Percentiles rank a stretch among this genome's conserved stretches.
phyloP scores from a whole-genome alignment of 2,329 filamentous ascomycete species.

The Amesomyces nigricolor region DNA sequence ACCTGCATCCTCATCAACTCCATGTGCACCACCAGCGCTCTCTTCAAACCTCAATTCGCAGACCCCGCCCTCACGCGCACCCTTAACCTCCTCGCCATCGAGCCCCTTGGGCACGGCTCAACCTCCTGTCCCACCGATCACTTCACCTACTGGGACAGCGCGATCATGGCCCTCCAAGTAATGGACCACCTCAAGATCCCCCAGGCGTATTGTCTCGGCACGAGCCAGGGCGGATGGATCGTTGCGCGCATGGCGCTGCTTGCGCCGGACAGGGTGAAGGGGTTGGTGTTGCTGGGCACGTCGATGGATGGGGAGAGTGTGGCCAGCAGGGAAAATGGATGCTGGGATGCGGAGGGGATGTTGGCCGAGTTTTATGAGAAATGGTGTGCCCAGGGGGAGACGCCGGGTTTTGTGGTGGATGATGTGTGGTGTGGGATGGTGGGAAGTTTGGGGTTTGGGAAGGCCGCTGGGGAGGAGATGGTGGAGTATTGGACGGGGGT shows the following conservation, averaged over 20 bases:
- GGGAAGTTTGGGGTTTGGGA: slow-evolving; percentile 41
- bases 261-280: slow-evolving; percentile 42
- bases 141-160: slow-evolving; percentile 53
- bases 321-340: slow-evolving; percentile 30
- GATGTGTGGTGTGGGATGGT: slow-evolving; percentile 43
- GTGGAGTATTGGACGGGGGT: slow-evolving; percentile 42
- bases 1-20: slow-evolving; percentile 49
- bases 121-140: slow-evolving; percentile 40
- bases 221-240: slow-evolving; percentile 50
- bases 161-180: slow-evolving; percentile 50
- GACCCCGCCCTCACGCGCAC: slow-evolving; percentile 36
- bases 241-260: slow-evolving; percentile 46
- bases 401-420: slow-evolving; percentile 44
- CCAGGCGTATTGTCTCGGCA: slow-evolving; percentile 46
- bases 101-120: slow-evolving; percentile 48
- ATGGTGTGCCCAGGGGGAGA: slow-evolving; percentile 36
- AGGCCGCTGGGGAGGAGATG: slow-evolving; percentile 33
- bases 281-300: slow-evolving; percentile 41
- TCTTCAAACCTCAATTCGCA: slow-evolving; percentile 42
- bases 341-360: slow-evolving; percentile 44
- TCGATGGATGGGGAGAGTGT: not conserved
- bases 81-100: slow-evolving; percentile 47
- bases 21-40: slow-evolving; percentile 43
- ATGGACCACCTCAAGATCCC: slow-evolving; percentile 45
- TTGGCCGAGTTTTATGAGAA: slow-evolving; percentile 39